Percentiles rank a stretch among this genome's conserved stretches.
Conservation (phyloP, 495 filamentous ascomycete genomes). For the Parathielavia appendiculata region DNA sequence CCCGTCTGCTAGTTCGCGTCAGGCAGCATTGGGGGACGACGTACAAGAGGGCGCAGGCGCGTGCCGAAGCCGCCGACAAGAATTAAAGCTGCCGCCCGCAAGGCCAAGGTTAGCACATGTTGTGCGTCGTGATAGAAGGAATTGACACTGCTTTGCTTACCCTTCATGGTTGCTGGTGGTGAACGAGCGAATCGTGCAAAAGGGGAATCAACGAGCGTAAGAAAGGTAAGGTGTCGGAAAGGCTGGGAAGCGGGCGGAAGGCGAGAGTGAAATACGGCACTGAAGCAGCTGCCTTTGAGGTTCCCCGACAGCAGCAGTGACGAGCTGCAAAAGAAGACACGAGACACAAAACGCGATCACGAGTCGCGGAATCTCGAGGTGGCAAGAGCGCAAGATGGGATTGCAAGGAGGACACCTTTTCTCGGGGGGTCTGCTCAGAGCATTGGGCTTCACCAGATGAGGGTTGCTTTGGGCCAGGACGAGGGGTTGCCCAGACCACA, state of each 20-base stretch:
- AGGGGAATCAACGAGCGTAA: slow-evolving; percentile 31
- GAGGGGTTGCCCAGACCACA: slow-evolving; percentile 15
- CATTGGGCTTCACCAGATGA: slow-evolving; percentile 8
- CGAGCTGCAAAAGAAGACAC: neutral
- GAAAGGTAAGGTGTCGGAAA: slow-evolving; percentile 23
- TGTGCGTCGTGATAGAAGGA: neutral
- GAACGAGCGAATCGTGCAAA: slow-evolving; percentile 20
- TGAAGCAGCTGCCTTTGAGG: neutral
- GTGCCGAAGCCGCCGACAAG: slow-evolving; percentile 99
- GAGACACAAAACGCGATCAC: slow-evolving; percentile 11
- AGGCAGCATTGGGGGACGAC: slow-evolving; percentile 36
- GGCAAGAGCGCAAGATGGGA: slow-evolving; percentile 4
- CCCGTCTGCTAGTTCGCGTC: neutral
- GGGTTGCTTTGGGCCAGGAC: slow-evolving; percentile 11
- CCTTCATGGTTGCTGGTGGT: slow-evolving; percentile 44
- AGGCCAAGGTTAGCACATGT: slow-evolving; percentile 30
- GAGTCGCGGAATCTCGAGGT: neutral
- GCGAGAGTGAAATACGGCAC: neutral
- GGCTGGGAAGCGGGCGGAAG: neutral
- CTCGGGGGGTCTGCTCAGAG: neutral
- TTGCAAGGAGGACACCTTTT: slow-evolving; percentile 15
- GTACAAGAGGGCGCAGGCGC: slow-evolving; percentile 92
- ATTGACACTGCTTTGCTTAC: slow-evolving; percentile 31
- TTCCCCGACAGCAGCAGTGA: too few relatives aligned
- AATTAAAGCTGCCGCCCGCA: slow-evolving; percentile 71